Percentiles rank a stretch among this genome's conserved stretches.
Evolutionary conservation across 768 basidiomycete species (phyloP).

Genomic region (Leccinum boreale): DNA sequence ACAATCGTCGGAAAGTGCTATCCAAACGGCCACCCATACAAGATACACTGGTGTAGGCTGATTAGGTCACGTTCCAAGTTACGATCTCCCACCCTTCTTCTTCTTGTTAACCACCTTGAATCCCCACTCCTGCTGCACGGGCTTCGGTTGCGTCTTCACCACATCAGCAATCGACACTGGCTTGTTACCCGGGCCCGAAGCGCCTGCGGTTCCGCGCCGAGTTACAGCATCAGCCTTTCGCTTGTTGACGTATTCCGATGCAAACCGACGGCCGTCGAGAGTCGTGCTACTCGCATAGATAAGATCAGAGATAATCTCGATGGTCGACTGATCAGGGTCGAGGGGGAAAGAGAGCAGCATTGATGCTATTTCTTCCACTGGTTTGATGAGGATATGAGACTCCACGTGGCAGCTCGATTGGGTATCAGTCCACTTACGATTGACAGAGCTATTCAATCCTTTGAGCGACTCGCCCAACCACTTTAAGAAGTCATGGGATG

Average conservation of each 20-base stretch:
- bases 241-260: slow-evolving; percentile 83
- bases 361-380: slow-evolving; percentile 94
- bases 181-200: slow-evolving; percentile 39
- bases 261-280: slow-evolving; percentile 92
- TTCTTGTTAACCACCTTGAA: slow-evolving; percentile 97
- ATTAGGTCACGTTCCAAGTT: slow-evolving; percentile 12
- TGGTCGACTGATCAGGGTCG: slow-evolving; percentile 76
- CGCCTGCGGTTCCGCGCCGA: slow-evolving; percentile 45
- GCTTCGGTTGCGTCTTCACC: slow-evolving; percentile 84
- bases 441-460: slow-evolving; percentile 56
- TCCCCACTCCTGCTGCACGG: slow-evolving; percentile 74
- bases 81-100: slow-evolving; percentile 74
- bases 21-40: slow-evolving; percentile 23
- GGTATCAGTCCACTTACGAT: slow-evolving; percentile 38
- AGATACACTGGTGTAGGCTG: slow-evolving; percentile 5
- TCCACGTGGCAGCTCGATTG: slow-evolving; percentile 1
- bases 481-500: slow-evolving; percentile 87
- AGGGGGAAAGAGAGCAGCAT: slow-evolving; percentile 95
- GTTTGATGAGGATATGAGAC: slow-evolving; percentile 19
- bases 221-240: slow-evolving; percentile 78
- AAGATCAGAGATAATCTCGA: slow-evolving; percentile 92
- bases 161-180: slow-evolving; percentile 81
- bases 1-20: slow-evolving; percentile 11
- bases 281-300: slow-evolving; percentile 95
- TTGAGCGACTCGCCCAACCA: slow-evolving; percentile 88